These are phyloP conservation scores for Passiflora organensis DNA, from an alignment of 345 rosid genomes.

Conservation along the genomic window DNA sequence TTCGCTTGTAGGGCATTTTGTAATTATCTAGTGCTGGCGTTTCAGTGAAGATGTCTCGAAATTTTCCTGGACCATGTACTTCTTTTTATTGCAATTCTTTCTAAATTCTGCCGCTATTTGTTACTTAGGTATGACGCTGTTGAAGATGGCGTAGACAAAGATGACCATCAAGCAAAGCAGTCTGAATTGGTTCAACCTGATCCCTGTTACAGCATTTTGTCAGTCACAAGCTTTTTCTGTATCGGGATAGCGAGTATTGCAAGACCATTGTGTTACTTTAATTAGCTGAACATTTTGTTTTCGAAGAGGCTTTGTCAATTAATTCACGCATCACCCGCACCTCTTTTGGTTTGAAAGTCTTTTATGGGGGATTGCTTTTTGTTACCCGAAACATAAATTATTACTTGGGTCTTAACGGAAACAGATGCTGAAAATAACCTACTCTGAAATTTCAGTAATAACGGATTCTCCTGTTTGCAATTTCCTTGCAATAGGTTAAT, in stretches of 20 bases:
- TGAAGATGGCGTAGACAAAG: slow-evolving; percentile 10
- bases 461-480: too few species aligned
- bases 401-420: too few species aligned
- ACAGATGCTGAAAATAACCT: too few species aligned
- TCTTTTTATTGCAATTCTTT: slow-evolving; percentile 3
- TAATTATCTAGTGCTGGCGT: neutral
- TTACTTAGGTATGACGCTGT: neutral
- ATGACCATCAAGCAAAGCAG: neutral
- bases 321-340: neutral
- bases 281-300: slow-evolving; percentile 19
- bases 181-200: neutral
- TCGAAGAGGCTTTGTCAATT: slow-evolving; percentile 17
- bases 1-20: too few species aligned
- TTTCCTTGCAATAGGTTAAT: too few species aligned
- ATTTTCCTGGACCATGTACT: neutral
- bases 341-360: too few species aligned
- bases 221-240: slow-evolving; percentile 17
- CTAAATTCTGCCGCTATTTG: slow-evolving; percentile 14
- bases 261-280: neutral
- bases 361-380: too few species aligned
- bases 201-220: neutral
- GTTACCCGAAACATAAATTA: too few species aligned
- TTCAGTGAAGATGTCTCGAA: neutral
- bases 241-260: slow-evolving; percentile 1
- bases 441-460: too few species aligned